Conservation (phyloP, 2,329 filamentous ascomycete species). For the Xylariaceae sp. region DNA sequence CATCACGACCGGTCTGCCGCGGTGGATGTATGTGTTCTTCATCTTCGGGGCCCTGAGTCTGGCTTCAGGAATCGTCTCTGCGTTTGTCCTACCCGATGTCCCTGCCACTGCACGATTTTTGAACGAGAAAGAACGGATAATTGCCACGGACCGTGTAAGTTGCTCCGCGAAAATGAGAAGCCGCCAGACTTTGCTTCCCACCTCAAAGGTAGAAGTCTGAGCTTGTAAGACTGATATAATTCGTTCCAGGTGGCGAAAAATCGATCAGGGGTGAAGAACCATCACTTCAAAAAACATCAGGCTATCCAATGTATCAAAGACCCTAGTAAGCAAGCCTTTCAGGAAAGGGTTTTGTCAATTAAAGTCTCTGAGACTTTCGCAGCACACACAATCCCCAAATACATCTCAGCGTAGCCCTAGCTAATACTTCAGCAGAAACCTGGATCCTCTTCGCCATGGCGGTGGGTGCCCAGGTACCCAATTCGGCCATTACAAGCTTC, state of each 20-base stretch:
- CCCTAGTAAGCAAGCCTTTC: conserved; percentile 37
- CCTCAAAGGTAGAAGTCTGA: not conserved
- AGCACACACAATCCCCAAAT: not conserved
- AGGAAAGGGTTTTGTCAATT: not conserved
- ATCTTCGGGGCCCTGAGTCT: conserved; percentile 63
- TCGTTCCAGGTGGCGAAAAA: conserved; percentile 50
- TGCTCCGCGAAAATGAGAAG: not conserved
- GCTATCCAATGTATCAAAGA: conserved; percentile 54
- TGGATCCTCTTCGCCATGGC: conserved; percentile 63
- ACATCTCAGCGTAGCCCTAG: too few relatives aligned
- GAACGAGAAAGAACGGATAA: conserved; percentile 57
- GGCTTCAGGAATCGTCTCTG: conserved; percentile 61
- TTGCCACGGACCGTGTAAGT: conserved; percentile 55
- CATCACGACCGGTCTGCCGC: conserved; percentile 49
- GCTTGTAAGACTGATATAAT: not conserved
- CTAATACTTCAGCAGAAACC: conserved; percentile 48
- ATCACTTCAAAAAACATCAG: conserved; percentile 53
- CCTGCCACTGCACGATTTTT: conserved; percentile 68
- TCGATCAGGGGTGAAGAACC: conserved; percentile 59
- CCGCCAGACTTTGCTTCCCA: too few relatives aligned
- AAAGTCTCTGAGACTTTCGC: not conserved
- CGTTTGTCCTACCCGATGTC: conserved; percentile 65
- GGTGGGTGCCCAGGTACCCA: conserved; percentile 60
- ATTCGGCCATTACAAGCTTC: conserved; percentile 59
- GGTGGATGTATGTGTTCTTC: conserved; percentile 54